These are phyloP conservation scores for Brassica carinata DNA, from an alignment of 345 rosid genomes.

Conservation along the genomic window DNA sequence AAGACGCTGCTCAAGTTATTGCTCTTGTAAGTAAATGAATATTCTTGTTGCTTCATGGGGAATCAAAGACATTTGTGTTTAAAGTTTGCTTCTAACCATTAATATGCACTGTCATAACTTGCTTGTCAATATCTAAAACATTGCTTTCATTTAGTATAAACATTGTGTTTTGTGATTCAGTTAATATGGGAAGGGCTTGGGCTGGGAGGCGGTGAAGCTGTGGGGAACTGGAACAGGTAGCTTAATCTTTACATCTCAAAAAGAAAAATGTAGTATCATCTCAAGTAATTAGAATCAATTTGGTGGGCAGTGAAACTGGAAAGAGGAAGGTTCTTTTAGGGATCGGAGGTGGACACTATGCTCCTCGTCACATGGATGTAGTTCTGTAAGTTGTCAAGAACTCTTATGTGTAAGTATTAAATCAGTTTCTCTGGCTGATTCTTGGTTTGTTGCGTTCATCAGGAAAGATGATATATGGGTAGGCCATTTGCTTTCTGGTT, in stretches of 20 bases:
- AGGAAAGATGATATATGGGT: constrained; percentile 92
- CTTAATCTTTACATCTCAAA: neutral
- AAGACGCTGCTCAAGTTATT: constrained; percentile 79
- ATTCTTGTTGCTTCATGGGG: neutral
- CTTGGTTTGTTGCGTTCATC: neutral
- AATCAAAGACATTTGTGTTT: neutral
- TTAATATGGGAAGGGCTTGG: constrained; percentile 96
- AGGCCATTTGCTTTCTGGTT: constrained; percentile 82
- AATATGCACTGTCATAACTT: neutral
- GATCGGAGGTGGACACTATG: neutral
- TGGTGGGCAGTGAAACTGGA: neutral
- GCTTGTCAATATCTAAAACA: neutral
- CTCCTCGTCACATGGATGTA: neutral
- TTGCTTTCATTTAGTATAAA: constrained; percentile 4
- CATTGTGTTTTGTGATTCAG: constrained; percentile 42
- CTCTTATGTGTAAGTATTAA: neutral
- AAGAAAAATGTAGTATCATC: neutral
- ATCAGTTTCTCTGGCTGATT: neutral
- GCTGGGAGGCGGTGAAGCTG: constrained; percentile 67
- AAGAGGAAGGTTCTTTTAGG: neutral
- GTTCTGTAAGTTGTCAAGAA: neutral
- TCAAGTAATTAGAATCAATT: neutral
- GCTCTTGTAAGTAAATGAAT: constrained; percentile 67
- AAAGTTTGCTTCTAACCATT: neutral
- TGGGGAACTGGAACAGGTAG: constrained; percentile 84